Evolutionary conservation across 2,329 filamentous ascomycete genomes (phyloP).

Genomic region (Thielaviopsis populi): DNA sequence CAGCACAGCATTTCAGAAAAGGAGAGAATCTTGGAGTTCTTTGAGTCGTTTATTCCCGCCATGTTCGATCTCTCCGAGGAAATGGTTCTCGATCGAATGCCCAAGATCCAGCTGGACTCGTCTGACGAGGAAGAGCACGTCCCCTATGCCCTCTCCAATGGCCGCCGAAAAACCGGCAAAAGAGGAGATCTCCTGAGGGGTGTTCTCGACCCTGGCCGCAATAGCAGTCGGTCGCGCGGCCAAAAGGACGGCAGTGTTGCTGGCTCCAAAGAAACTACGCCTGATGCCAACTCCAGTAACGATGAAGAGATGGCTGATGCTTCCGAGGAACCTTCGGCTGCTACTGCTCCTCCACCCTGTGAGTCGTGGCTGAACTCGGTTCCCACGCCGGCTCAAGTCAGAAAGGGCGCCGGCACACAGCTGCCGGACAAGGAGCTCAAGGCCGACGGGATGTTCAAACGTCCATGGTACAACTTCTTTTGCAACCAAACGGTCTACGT

Average conservation of each 20-base stretch:
- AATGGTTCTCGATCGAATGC: constrained; percentile 49
- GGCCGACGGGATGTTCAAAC: constrained; percentile 66
- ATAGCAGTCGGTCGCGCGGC: constrained; percentile 51
- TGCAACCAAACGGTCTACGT: constrained; percentile 83
- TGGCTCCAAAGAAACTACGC: constrained; percentile 76
- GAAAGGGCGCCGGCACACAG: constrained; percentile 28
- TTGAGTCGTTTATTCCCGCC: constrained; percentile 57
- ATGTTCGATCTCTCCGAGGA: constrained; percentile 67
- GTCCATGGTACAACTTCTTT: constrained; percentile 77
- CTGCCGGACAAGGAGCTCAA: constrained; percentile 50
- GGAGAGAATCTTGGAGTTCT: constrained; percentile 57
- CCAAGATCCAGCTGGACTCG: constrained; percentile 53
- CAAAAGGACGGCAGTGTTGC: constrained; percentile 72
- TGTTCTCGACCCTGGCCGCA: constrained; percentile 64
- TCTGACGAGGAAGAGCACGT: constrained; percentile 61
- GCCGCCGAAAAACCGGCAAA: constrained; percentile 51
- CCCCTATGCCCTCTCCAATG: constrained; percentile 55
- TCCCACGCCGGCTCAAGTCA: constrained; percentile 39
- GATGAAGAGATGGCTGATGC: constrained; percentile 60
- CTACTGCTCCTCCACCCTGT: constrained; percentile 30
- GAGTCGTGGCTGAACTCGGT: constrained; percentile 50
- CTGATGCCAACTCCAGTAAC: constrained; percentile 60
- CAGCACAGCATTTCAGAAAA: constrained; percentile 60
- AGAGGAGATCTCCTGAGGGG: constrained; percentile 71
- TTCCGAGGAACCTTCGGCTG: constrained; percentile 44